Conservation (phyloP, 2,329 filamentous ascomycete genomes). For the Aspergillus versicolor region DNA sequence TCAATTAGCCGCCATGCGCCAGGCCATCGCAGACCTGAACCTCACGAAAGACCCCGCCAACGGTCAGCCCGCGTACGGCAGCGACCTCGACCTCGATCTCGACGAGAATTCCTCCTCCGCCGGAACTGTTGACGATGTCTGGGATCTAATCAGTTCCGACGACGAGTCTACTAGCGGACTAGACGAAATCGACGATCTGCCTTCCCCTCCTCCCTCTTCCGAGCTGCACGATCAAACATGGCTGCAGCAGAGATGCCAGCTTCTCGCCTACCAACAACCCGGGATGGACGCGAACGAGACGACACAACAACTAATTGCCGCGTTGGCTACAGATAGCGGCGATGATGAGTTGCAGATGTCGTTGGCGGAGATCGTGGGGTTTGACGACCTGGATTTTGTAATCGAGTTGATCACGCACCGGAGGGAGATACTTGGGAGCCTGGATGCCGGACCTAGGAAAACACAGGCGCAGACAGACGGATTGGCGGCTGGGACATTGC, state of each 20-base stretch:
- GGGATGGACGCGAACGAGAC: conserved; percentile 70
- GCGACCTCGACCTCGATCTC: conserved; percentile 56
- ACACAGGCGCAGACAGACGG: conserved; percentile 44
- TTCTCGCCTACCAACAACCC: conserved; percentile 64
- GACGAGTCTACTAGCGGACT: conserved; percentile 68
- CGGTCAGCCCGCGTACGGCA: conserved; percentile 47
- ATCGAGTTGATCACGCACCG: conserved; percentile 84
- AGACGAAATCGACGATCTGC: conserved; percentile 51
- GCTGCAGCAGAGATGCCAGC: conserved; percentile 68
- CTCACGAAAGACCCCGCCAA: conserved; percentile 51
- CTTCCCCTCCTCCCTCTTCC: conserved; percentile 29
- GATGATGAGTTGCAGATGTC: conserved; percentile 91
- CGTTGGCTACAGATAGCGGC: conserved; percentile 67
- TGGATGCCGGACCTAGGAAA: conserved; percentile 23
- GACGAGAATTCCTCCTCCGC: conserved; percentile 64
- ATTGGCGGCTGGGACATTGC: conserved; percentile 55
- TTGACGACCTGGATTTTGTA: conserved; percentile 89
- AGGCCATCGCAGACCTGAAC: conserved; percentile 73
- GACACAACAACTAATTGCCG: conserved; percentile 71
- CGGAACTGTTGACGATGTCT: conserved; percentile 74
- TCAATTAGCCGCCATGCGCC: conserved; percentile 82
- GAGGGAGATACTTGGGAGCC: conserved; percentile 59
- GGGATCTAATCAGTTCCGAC: conserved; percentile 82
- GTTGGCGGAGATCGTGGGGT: conserved; percentile 86
- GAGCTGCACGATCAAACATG: conserved; percentile 61